A percentile compares a stretch with the other conserved stretches of the same genome.
Conservation (phyloP, 768 basidiomycete genomes). For the Porpolomopsis calyptriformis region DNA sequence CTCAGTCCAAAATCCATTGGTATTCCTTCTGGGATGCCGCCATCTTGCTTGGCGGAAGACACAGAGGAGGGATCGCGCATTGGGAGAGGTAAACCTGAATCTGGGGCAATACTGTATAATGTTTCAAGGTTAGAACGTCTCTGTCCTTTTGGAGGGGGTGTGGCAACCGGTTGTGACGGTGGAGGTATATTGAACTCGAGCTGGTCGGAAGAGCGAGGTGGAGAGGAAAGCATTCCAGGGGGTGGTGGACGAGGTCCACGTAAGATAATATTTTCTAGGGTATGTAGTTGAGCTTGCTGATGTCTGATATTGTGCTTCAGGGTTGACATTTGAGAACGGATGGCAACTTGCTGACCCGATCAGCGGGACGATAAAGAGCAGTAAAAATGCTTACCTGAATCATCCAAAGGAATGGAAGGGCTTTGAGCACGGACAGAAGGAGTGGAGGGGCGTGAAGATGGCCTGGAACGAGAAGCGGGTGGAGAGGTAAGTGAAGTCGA, state of each 20-base stretch:
- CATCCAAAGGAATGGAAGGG: constrained; percentile 43
- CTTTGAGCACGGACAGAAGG: constrained; percentile 45
- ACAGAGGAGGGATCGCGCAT: constrained; percentile 43
- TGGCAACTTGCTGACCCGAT: constrained; percentile 40
- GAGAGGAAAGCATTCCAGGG: constrained; percentile 28
- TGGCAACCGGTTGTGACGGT: constrained; percentile 20
- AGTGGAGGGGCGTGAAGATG: constrained; percentile 34
- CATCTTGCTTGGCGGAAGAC: constrained; percentile 25
- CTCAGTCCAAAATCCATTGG: constrained; percentile 45
- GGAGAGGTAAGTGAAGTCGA: constrained; percentile 26
- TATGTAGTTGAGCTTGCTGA: constrained; percentile 69
- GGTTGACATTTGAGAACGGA: constrained; percentile 71
- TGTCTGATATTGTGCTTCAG: constrained; percentile 76
- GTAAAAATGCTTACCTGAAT: constrained; percentile 41
- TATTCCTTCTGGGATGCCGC: constrained; percentile 64
- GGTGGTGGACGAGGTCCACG: constrained; percentile 55
- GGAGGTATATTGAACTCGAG: constrained; percentile 17
- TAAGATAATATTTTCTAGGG: constrained; percentile 57
- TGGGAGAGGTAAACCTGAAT: constrained; percentile 65
- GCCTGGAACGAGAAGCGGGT: constrained; percentile 26
- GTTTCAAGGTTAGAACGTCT: constrained; percentile 67
- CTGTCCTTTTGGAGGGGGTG: constrained; percentile 37
- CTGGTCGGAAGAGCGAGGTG: constrained; percentile 18
- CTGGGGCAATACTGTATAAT: constrained; percentile 59
- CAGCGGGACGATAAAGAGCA: constrained; percentile 14